phyloP scores from a whole-genome alignment of 768 basidiomycete species.

The Sporobolomyces pararoseus region DNA sequence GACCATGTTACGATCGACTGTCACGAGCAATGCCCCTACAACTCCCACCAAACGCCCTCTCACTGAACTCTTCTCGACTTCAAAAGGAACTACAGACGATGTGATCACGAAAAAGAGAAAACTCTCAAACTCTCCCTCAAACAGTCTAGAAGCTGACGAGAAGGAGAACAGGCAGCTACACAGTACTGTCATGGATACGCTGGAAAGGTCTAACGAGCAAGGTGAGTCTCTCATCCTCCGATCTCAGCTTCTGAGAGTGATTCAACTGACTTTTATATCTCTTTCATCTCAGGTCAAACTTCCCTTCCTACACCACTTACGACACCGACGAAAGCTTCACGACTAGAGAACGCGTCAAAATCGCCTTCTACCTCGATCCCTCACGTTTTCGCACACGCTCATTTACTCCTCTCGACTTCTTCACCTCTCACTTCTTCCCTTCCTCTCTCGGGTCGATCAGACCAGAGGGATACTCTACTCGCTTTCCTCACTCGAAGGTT shows the following conservation, averaged over 20 bases:
- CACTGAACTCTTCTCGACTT: neutral
- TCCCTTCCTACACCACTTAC: neutral
- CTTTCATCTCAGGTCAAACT: neutral
- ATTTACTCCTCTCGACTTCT: conserved; percentile 48
- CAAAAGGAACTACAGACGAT: conserved; percentile 4
- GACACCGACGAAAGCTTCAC: conserved; percentile 7
- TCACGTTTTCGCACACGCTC: conserved; percentile 37
- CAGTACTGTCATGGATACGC: neutral
- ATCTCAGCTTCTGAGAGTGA: no score
- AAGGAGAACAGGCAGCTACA: conserved; percentile 14
- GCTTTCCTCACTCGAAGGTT: conserved; percentile 61
- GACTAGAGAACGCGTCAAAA: neutral
- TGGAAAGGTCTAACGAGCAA: neutral
- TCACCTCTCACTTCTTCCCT: conserved; percentile 49
- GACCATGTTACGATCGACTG: conserved; percentile 39
- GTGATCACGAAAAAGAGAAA: conserved; percentile 10
- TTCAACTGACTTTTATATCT: neutral
- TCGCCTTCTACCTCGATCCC: conserved; percentile 6
- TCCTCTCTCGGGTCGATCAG: conserved; percentile 63
- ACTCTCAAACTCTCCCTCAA: neutral
- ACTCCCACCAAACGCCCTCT: conserved; percentile 5
- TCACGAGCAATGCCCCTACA: conserved; percentile 41
- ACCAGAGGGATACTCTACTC: conserved; percentile 60
- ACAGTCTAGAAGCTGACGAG: neutral
- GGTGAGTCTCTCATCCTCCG: neutral